Conservation (phyloP, 2,329 filamentous ascomycete genomes). For the Penicillium concentricum region DNA sequence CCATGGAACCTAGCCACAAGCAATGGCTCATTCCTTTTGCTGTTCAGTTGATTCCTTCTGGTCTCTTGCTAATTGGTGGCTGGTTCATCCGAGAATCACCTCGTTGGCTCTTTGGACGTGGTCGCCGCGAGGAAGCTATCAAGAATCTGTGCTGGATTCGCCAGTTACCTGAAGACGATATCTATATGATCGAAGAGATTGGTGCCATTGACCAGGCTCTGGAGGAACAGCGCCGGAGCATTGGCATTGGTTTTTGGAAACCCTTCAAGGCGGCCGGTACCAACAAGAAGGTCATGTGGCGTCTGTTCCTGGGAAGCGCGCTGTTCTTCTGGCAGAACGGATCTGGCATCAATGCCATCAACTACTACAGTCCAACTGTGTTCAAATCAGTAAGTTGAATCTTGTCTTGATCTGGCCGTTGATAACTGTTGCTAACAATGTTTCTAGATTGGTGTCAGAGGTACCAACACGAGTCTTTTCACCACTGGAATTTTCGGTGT, state of each 20-base stretch:
- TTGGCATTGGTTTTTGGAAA: constrained; percentile 73
- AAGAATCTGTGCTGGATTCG: constrained; percentile 51
- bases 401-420: not conserved
- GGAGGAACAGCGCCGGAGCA: constrained; percentile 60
- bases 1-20: constrained; percentile 32
- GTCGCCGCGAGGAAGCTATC: constrained; percentile 65
- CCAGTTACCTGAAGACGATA: constrained; percentile 40
- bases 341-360: constrained; percentile 73
- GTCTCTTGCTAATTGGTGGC: constrained; percentile 52
- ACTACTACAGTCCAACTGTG: constrained; percentile 70
- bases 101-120: constrained; percentile 68
- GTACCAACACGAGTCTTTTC: constrained; percentile 59
- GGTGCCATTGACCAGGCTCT: constrained; percentile 68
- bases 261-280: constrained; percentile 60
- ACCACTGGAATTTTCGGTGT: constrained; percentile 77
- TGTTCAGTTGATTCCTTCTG: constrained; percentile 42
- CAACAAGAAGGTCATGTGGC: constrained; percentile 62
- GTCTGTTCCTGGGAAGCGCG: constrained; percentile 70
- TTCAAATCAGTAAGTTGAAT: constrained; percentile 49
- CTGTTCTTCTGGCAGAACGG: constrained; percentile 81
- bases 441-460: constrained; percentile 56
- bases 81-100: constrained; percentile 65
- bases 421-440: constrained; percentile 1
- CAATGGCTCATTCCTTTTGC: constrained; percentile 47
- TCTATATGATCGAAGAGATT: constrained; percentile 73